Evolutionary conservation across 2,329 filamentous ascomycete species (phyloP), one percentile per base, ranked within the genome.

Genomic region (Herpomyces periplanetae): DNA sequence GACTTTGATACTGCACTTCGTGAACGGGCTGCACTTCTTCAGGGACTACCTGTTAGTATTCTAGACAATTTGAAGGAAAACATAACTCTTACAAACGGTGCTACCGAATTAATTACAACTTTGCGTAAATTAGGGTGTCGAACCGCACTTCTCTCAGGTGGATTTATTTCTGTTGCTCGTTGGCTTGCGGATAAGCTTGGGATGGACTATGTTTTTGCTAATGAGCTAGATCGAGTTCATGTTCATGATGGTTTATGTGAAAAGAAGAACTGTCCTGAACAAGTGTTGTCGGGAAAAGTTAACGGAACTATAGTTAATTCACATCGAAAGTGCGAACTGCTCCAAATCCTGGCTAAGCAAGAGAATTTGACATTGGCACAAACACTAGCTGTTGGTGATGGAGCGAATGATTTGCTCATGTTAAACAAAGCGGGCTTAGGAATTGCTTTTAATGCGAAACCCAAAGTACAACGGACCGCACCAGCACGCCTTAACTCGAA

Each of bases 61-160:
- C 85, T 84, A 30, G 56, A 69, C 23, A 51, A 62, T 23, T 46
- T 96, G 15, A 58, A 62, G 28, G 45, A 52, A 0, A 49, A 62
- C 1, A 55, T 96, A 20, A 60, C 63, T 10, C 59, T 87, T 19
- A 84, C 80, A 1, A 55, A 56, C 5, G 80, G 80, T 4, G 73
- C 69, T 1, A 50, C 47, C 8, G 54, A 66, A 26, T 45, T 91
- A 8, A 49, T 85, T 25, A 49, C 40, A 24, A 62, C 59, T 0
- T 42, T 96, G 19, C 71, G 65, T 38, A 46, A 50, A 10, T 42
- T 85, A 3, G 75, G 75, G 4, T 62, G 65, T 38, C 75, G 66
- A 40, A 69, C 71, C 2, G 80, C 73, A 0, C 75, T 96, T 3
- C 41, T 88, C 13, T 85, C 69, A 13, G 80, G 80, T 17, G 80